Evolutionary conservation across 78 protist species (phyloP).

Genomic region (Capsaspora owczarzaki): DNA sequence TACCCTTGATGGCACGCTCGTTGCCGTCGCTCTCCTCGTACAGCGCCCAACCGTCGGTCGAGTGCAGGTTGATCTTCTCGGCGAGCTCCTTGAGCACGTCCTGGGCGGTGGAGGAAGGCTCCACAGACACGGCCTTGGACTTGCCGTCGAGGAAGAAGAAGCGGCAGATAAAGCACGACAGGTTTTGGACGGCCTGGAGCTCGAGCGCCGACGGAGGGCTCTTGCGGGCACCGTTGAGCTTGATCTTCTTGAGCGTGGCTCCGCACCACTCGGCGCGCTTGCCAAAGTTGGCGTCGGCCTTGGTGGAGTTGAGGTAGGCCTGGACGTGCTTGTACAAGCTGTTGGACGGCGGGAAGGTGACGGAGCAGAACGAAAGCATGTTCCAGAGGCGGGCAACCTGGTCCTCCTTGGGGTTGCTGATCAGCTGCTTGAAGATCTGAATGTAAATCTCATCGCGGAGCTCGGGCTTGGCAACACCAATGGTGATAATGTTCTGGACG

Average conservation of each 20-base stretch:
- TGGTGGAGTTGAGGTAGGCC: background rate
- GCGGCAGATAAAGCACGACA: background rate
- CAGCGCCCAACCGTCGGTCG: constrained; percentile 5
- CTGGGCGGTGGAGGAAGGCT: background rate
- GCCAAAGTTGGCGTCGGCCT: background rate
- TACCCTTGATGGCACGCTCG: background rate
- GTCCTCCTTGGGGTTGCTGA: constrained; percentile 2
- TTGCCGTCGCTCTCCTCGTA: background rate
- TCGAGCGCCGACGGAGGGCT: background rate
- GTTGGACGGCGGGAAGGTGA: background rate
- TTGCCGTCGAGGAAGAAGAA: background rate
- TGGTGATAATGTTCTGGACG: background rate
- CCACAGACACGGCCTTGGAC: background rate
- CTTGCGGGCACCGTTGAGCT: constrained; percentile 6
- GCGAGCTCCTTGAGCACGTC: background rate
- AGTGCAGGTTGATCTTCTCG: background rate
- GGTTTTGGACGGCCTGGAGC: background rate
- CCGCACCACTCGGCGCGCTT: background rate
- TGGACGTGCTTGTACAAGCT: background rate
- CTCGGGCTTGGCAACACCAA: background rate
- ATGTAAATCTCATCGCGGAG: constrained; percentile 36
- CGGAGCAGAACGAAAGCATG: background rate
- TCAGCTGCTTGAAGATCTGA: constrained; percentile 25
- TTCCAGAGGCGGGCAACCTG: background rate
- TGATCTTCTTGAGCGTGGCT: background rate